Evolutionary conservation across 1,139 yeast genomes (phyloP).

Genomic region (Kodamaea arcana): DNA sequence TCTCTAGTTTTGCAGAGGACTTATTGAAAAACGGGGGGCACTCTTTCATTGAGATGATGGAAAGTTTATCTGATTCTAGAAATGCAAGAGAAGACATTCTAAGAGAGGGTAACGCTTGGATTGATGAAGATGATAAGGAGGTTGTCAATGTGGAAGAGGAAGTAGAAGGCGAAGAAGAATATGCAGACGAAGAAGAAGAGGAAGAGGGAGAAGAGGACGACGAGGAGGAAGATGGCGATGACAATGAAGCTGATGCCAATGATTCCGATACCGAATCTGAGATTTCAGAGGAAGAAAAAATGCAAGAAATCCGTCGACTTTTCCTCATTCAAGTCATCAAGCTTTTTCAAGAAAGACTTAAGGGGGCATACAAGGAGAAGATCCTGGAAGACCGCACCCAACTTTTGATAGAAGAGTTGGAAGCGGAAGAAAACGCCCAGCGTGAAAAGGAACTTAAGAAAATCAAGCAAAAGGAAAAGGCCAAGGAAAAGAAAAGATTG

Average conservation of each 20-base stretch:
- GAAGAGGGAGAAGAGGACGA: conserved; percentile 30
- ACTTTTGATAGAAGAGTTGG: conserved; percentile 71
- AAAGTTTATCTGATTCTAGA: conserved; percentile 59
- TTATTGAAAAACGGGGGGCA: conserved; percentile 70
- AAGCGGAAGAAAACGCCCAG: conserved; percentile 67
- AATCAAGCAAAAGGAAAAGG: conserved; percentile 67
- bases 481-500: conserved; percentile 70
- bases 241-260: conserved; percentile 20
- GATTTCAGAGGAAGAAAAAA: conserved; percentile 59
- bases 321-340: conserved; percentile 74
- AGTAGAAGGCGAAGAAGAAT: conserved; percentile 24
- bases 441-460: conserved; percentile 72
- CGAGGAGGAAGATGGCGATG: conserved; percentile 30
- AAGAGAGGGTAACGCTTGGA: conserved; percentile 12
- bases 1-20: conserved; percentile 73
- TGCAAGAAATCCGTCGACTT: conserved; percentile 73
- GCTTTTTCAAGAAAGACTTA: conserved; percentile 65
- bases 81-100: conserved; percentile 45
- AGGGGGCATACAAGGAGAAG: conserved; percentile 69
- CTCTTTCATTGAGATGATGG: conserved; percentile 74
- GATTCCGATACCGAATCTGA: conserved; percentile 39
- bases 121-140: conserved; percentile 24
- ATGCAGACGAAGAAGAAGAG: conserved; percentile 24
- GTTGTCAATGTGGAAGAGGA: conserved; percentile 16
- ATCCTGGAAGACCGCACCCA: conserved; percentile 71